These are phyloP conservation scores for Jaapia argillacea DNA, from an alignment of 768 basidiomycete species.

Conservation along the genomic window DNA sequence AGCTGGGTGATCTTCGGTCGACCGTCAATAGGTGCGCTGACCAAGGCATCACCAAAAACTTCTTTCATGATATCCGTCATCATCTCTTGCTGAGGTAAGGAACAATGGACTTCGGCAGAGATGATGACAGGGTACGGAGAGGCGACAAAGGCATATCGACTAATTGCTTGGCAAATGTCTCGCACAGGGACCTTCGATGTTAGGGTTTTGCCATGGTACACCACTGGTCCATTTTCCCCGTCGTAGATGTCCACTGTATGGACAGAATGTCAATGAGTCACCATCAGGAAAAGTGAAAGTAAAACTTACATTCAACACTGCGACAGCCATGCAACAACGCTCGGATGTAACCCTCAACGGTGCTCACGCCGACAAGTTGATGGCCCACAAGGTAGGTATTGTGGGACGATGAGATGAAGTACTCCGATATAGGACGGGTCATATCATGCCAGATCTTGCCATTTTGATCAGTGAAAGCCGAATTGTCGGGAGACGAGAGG, in stretches of 20 bases:
- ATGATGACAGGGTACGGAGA: conserved; percentile 91
- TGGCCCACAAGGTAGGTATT: conserved; percentile 88
- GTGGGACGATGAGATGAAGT: conserved; percentile 84
- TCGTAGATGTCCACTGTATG: conserved; percentile 83
- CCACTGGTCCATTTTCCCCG: conserved; percentile 73
- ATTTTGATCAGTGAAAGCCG: conserved; percentile 44
- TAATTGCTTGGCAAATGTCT: conserved; percentile 75
- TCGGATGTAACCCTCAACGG: conserved; percentile 88
- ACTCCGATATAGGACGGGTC: conserved; percentile 80
- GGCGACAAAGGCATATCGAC: conserved; percentile 82
- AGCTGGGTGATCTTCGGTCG: conserved; percentile 38
- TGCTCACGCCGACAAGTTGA: conserved; percentile 81
- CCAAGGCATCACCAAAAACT: conserved; percentile 44
- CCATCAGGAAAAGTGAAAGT: neutral
- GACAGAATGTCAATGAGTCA: neutral
- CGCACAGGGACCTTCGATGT: conserved; percentile 76
- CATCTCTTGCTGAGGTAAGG: conserved; percentile 66
- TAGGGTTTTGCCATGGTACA: conserved; percentile 85
- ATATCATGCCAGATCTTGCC: conserved; percentile 66
- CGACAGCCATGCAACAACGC: conserved; percentile 84
- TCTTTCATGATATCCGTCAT: conserved; percentile 67
- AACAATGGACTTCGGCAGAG: conserved; percentile 87
- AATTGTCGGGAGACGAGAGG: conserved; percentile 73
- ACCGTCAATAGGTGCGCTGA: conserved; percentile 38
- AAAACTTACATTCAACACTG: conserved; percentile 81